Percentiles rank a stretch among this genome's conserved stretches.
Conservation (phyloP, 179 eudicot genomes). For the Amaranthus tricolor region DNA sequence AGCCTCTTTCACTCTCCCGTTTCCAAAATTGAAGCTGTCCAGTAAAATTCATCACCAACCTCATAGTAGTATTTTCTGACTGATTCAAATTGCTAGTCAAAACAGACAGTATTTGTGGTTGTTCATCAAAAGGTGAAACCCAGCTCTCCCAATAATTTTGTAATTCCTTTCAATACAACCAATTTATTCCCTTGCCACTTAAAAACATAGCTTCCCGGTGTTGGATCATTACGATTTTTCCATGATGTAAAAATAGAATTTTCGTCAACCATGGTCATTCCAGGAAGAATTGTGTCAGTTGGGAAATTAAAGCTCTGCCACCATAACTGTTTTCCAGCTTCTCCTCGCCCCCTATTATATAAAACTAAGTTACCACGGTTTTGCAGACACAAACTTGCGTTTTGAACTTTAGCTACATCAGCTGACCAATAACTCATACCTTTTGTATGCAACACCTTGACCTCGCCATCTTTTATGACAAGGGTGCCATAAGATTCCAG, state of each 20-base stretch:
- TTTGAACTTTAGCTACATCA: neutral
- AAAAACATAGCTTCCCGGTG: constrained; percentile 13
- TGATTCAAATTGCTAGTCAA: neutral
- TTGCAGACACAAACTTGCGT: neutral
- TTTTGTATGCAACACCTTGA: neutral
- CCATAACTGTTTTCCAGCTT: neutral
- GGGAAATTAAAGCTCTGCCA: constrained; percentile 29
- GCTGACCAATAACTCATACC: constrained; percentile 15
- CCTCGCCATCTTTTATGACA: neutral
- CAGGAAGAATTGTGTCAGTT: constrained; percentile 32
- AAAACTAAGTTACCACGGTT: neutral
- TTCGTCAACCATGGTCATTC: neutral
- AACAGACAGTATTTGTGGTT: neutral
- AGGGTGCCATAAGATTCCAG: constrained; percentile 9
- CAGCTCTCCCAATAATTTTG: constrained; percentile 7
- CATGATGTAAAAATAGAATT: constrained; percentile 17
- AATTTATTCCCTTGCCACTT: neutral
- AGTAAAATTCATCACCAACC: constrained; percentile 22
- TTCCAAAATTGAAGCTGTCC: constrained; percentile 27
- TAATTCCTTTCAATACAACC: neutral
- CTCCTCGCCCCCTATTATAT: neutral
- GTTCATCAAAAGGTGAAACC: neutral
- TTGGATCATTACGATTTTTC: constrained; percentile 15
- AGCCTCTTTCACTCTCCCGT: neutral
- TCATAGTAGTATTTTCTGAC: neutral